Percentiles rank a stretch among this genome's conserved stretches.
phyloP scores from a whole-genome alignment of 2,329 filamentous ascomycete species.

The Pseudogymnoascus sp. region DNA sequence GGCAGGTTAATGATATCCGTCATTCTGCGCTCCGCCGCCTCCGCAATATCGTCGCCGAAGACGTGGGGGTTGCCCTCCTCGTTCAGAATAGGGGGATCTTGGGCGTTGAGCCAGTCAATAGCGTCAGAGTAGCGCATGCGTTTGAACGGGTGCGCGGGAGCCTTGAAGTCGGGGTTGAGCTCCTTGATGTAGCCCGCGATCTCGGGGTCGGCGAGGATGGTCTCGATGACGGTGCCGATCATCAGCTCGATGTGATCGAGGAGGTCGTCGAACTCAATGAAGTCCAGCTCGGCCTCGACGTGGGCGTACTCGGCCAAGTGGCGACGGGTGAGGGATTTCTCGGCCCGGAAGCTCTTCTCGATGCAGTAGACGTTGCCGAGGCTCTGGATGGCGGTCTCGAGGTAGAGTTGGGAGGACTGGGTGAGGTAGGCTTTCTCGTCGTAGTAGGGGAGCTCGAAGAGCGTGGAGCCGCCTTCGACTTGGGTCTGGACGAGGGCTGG shows the following conservation, averaged over 20 bases:
- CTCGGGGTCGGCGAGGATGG: constrained; percentile 65
- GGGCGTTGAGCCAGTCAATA: constrained; percentile 86
- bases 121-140: constrained; percentile 94
- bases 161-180: constrained; percentile 85
- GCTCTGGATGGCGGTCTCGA: constrained; percentile 87
- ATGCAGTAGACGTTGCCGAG: constrained; percentile 96
- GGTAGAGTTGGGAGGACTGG: constrained; percentile 94
- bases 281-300: constrained; percentile 93
- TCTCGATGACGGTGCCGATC: constrained; percentile 65
- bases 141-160: constrained; percentile 78
- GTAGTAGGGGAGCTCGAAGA: constrained; percentile 88
- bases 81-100: constrained; percentile 75
- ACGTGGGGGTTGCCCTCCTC: constrained; percentile 84
- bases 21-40: constrained; percentile 94
- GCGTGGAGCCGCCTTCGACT: constrained; percentile 80
- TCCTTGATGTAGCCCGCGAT: constrained; percentile 69
- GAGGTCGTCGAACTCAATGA: constrained; percentile 86
- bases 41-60: constrained; percentile 96
- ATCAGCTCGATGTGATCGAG: constrained; percentile 80
- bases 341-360: constrained; percentile 96
- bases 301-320: constrained; percentile 96
- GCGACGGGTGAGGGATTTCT: constrained; percentile 89
- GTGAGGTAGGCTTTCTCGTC: constrained; percentile 87
- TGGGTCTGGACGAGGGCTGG: constrained; percentile 71
- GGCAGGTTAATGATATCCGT: constrained; percentile 93